Conservation (phyloP, 2,329 filamentous ascomycete genomes). For the Ceratocystis albifundus region DNA sequence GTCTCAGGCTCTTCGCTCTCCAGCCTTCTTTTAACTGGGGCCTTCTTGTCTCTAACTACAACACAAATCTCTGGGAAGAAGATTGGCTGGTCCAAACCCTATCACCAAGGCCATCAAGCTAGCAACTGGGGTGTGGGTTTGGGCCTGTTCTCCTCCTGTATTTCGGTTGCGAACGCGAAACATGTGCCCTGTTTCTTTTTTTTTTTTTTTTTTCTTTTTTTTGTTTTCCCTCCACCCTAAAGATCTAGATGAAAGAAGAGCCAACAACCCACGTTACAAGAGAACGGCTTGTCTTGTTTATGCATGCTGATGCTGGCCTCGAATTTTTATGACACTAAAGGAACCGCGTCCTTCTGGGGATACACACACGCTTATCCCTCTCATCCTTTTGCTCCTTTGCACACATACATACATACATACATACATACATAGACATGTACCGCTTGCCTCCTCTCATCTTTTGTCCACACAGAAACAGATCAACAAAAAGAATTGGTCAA, state of each 20-base stretch:
- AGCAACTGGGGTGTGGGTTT: too few relatives aligned
- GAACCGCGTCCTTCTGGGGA: neutral
- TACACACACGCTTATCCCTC: neutral
- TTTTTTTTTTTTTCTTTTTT: neutral
- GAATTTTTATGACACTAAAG: neutral
- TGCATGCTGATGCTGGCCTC: slow-evolving; percentile 3
- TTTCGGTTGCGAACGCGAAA: too few relatives aligned
- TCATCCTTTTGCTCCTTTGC: too few relatives aligned
- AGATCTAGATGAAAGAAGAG: neutral
- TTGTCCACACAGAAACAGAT: neutral
- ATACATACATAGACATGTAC: neutral
- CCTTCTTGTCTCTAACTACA: too few relatives aligned
- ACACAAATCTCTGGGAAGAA: too few relatives aligned
- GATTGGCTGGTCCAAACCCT: too few relatives aligned
- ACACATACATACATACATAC: neutral
- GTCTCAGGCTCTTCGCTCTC: too few relatives aligned
- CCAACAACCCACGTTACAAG: neutral
- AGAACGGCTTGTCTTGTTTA: neutral
- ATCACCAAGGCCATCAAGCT: too few relatives aligned
- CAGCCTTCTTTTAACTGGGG: too few relatives aligned
- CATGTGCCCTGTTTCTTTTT: too few relatives aligned
- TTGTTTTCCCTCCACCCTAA: neutral
- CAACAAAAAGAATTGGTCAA: slow-evolving; percentile 15
- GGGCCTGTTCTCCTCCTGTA: too few relatives aligned
- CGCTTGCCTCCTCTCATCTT: neutral